Evolutionary conservation across 2,329 filamentous ascomycete genomes (phyloP).

Genomic region (Colletotrichum euphorbiae): DNA sequence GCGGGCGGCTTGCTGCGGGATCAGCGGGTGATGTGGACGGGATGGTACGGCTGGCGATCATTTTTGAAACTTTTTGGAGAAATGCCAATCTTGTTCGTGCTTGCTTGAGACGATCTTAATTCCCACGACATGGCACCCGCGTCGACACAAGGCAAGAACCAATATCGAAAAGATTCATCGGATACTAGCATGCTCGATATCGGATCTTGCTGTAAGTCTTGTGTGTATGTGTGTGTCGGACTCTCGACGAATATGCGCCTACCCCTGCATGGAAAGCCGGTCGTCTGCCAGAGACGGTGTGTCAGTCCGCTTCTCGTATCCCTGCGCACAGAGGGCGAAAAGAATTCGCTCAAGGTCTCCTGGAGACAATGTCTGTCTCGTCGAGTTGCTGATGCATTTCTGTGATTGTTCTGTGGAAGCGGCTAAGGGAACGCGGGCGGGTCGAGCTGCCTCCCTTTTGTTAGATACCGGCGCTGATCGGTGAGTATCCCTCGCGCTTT

Average conservation of each 20-base stretch:
- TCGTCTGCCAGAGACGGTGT: background rate
- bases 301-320: background rate
- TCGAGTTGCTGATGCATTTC: conserved; percentile 3
- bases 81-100: background rate
- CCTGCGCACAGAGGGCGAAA: conserved; percentile 2
- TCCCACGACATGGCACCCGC: background rate
- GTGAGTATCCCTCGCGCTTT: background rate
- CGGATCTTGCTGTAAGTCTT: background rate
- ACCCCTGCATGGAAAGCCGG: too few species aligned
- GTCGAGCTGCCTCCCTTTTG: conserved; percentile 1
- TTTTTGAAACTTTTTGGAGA: conserved; percentile 7
- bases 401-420: conserved; percentile 3
- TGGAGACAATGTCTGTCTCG: conserved; percentile 28
- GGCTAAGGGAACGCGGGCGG: conserved; percentile 12
- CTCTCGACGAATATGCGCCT: background rate
- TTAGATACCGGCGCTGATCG: background rate
- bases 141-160: background rate
- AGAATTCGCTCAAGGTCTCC: background rate
- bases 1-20: conserved; percentile 20
- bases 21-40: conserved; percentile 6
- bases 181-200: background rate
- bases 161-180: conserved; percentile 6
- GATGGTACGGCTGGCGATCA: conserved; percentile 10
- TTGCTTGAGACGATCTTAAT: background rate
- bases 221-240: background rate